Evolutionary conservation across 805 yeast species (phyloP).

Genomic region (Candida taoyuanica): DNA sequence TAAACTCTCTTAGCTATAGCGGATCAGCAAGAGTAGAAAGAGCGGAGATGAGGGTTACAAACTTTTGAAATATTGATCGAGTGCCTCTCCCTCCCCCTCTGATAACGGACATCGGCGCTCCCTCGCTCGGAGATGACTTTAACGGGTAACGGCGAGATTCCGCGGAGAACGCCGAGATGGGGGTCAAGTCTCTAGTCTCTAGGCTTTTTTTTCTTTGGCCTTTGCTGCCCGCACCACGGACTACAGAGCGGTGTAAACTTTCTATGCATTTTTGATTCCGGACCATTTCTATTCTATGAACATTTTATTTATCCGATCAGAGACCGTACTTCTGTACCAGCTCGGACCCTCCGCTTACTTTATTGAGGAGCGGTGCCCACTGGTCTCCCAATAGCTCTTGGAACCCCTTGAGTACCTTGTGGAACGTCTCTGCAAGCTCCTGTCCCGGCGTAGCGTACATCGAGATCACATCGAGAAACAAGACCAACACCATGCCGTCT

Average conservation of each 20-base stretch:
- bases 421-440: constrained; percentile 39
- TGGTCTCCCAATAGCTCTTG: constrained; percentile 43
- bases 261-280: too few species aligned
- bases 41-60: background rate
- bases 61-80: background rate
- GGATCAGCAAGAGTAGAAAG: too few species aligned
- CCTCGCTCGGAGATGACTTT: constrained; percentile 5
- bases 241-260: too few species aligned
- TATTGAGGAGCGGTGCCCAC: constrained; percentile 22
- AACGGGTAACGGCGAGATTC: background rate
- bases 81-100: background rate
- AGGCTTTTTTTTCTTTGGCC: background rate
- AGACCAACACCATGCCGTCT: constrained; percentile 44
- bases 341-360: constrained; percentile 19
- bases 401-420: constrained; percentile 41
- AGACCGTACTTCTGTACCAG: constrained; percentile 18
- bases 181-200: background rate
- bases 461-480: constrained; percentile 57
- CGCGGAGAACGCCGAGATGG: constrained; percentile 10
- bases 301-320: background rate
- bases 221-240: background rate
- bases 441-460: constrained; percentile 48
- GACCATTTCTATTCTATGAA: too few species aligned
- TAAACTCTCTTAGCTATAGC: too few species aligned
- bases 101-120: constrained; percentile 8